Conservation (phyloP, 78 protist genomes). For the Dictyostelium discoideum region DNA sequence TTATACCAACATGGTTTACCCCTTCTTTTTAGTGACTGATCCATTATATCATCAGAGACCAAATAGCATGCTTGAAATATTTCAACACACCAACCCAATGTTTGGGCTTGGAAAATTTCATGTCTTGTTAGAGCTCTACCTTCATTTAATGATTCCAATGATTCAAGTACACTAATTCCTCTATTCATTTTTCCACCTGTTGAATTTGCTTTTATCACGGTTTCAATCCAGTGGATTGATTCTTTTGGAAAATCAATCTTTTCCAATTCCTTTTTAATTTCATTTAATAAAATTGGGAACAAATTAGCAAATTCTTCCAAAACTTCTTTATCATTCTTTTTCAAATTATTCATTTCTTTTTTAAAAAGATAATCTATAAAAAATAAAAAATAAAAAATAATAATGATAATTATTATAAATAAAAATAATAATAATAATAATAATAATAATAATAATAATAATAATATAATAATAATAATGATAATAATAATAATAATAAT, state of each 20-base stretch:
- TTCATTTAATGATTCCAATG: slow-evolving; percentile 17
- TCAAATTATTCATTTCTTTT: neutral
- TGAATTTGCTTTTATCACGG: slow-evolving; percentile 11
- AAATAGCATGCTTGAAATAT: slow-evolving; percentile 96
- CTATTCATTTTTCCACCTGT: slow-evolving; percentile 92
- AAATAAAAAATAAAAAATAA: too few relatives aligned
- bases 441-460: too few relatives aligned
- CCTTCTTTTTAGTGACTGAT: slow-evolving; percentile 94
- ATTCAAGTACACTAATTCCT: slow-evolving; percentile 87
- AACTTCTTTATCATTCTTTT: neutral
- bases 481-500: too few relatives aligned
- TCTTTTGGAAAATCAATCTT: slow-evolving; percentile 14
- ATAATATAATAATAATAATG: neutral
- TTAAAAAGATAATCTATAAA: too few relatives aligned
- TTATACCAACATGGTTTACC: slow-evolving; percentile 96
- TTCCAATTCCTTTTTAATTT: slow-evolving; percentile 26
- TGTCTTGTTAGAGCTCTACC: slow-evolving; percentile 29
- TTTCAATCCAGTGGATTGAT: slow-evolving; percentile 30
- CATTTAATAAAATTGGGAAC: slow-evolving; percentile 41
- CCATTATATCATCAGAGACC: slow-evolving; percentile 99
- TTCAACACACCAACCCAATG: slow-evolving; percentile 96
- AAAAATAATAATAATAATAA: too few relatives aligned
- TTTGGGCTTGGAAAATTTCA: slow-evolving; percentile 52
- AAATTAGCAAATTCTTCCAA: slow-evolving; percentile 8
- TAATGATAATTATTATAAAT: too few relatives aligned